Evolutionary conservation across 2,329 filamentous ascomycete genomes (phyloP), one percentile per base, ranked within the genome.

Genomic region (Hortaea sp.): DNA sequence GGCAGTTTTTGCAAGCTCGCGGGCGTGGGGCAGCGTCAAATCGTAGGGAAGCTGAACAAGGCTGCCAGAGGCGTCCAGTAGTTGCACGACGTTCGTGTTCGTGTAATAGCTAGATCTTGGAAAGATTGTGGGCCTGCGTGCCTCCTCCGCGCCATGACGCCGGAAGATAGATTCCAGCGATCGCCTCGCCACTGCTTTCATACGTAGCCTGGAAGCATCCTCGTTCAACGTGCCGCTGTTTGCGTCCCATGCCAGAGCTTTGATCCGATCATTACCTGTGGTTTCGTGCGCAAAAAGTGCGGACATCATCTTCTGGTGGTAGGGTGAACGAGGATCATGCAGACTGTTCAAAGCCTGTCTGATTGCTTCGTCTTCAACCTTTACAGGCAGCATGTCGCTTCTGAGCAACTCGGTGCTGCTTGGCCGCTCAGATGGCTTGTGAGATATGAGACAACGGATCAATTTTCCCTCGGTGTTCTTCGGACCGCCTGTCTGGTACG

Each of bases 21-120:
- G 79, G 27, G 92, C 92, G 63, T 94, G 82, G 1, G 90, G 88
- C 52, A 97, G 74, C 1, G 88, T 95, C 20, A 97, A 71, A 63
- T 98, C 92, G 58, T 87, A 95, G 0, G 92, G 92, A n/a, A 98
- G 69, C 62, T 98, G 92, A 6, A 97, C 73, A 1, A 95, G 73
- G n/a, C 84, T 90, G 2, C 90, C 92, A 50, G 82, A 85, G 1
- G 81, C 74, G 62, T 95, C 88, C 28, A 98, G 72, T 10, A 97
- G 68, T 50, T 86, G 83, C 11, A 94, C 85, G 10, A 84, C 82
- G 55, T 85, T 85, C 61, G 61, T 63, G 39, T 66, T 72, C 29
- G 74, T 71, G 60, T 95, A 95, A 60, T 90, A 82, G 7, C 78
- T 74, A 1, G 89, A 94, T 39, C 84, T 78, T 1, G 92, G 92